phyloP scores from a whole-genome alignment of 106 monocot species.

The Dendrobium huoshanense region DNA sequence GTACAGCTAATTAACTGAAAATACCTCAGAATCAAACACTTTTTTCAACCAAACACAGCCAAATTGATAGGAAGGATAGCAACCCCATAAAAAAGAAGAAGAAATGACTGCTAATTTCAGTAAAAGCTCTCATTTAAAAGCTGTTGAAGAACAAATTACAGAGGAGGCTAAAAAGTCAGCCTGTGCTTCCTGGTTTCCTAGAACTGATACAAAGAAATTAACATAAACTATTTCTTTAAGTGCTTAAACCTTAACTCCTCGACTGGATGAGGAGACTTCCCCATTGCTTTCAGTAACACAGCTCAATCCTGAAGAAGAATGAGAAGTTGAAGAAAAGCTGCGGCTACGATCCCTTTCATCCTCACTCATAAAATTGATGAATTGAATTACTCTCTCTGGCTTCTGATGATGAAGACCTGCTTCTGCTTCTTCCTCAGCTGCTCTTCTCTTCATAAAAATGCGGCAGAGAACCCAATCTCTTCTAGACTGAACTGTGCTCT shows the following conservation, averaged over 20 bases:
- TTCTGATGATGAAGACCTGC: background rate
- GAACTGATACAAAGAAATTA: conserved; percentile 4
- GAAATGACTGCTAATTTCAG: background rate
- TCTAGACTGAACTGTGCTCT: background rate
- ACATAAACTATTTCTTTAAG: background rate
- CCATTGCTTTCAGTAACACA: conserved; percentile 35
- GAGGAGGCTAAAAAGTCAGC: conserved; percentile 1
- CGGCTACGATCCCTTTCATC: background rate
- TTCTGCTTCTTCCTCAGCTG: conserved; percentile 11
- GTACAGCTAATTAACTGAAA: too few relatives aligned
- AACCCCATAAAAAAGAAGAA: background rate
- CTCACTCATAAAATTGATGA: conserved; percentile 25
- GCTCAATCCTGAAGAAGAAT: conserved; percentile 25
- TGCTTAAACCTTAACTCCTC: background rate
- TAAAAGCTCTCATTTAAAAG: background rate
- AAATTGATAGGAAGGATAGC: too few relatives aligned
- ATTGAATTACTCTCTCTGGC: background rate
- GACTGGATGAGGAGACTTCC: conserved; percentile 2
- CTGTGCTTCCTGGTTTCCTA: background rate
- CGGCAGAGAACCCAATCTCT: conserved; percentile 73
- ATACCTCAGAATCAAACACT: too few relatives aligned
- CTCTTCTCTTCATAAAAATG: conserved; percentile 66
- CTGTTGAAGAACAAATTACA: conserved; percentile 3
- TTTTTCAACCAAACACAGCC: too few relatives aligned
- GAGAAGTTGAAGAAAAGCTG: background rate